These are phyloP conservation scores for Pseudoscleropodium purum DNA, from an alignment of 225 moss, liverwort and hornwort genomes.

Conservation along the genomic window DNA sequence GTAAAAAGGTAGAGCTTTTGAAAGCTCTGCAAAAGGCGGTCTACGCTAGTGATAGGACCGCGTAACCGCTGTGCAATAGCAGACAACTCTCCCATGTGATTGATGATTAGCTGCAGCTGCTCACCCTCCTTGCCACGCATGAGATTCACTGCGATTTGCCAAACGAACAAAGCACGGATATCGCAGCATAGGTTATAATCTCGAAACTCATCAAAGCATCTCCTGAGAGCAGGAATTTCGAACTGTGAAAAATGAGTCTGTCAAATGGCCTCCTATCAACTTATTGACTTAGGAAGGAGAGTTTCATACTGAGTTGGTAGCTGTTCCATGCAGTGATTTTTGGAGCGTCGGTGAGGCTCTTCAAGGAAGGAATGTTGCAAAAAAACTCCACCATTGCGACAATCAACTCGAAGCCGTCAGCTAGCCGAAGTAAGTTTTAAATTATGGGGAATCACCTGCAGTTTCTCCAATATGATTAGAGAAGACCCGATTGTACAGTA, in stretches of 20 bases:
- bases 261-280: not conserved
- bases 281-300: not conserved
- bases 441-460: not conserved
- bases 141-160: slow-evolving; percentile 21
- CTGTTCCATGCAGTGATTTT: slow-evolving; percentile 37
- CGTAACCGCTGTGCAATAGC: slow-evolving; percentile 75
- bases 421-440: not conserved
- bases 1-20: slow-evolving; percentile 76
- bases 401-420: not conserved
- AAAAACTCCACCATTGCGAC: slow-evolving; percentile 39
- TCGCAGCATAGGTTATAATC: not conserved
- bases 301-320: slow-evolving; percentile 32
- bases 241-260: not conserved
- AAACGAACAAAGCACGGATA: not conserved
- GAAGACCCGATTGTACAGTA: not conserved
- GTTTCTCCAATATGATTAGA: not conserved
- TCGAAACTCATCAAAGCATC: not conserved
- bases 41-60: slow-evolving; percentile 68
- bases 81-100: slow-evolving; percentile 66
- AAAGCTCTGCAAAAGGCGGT: slow-evolving; percentile 52
- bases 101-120: slow-evolving; percentile 60
- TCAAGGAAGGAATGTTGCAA: slow-evolving; percentile 34
- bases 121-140: slow-evolving; percentile 47
- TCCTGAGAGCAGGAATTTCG: not conserved
- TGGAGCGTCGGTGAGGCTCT: slow-evolving; percentile 17